A percentile compares a stretch with the other conserved stretches of the same genome.
Evolutionary conservation across 2,329 filamentous ascomycete genomes (phyloP).

Genomic region (Fusarium sp.): DNA sequence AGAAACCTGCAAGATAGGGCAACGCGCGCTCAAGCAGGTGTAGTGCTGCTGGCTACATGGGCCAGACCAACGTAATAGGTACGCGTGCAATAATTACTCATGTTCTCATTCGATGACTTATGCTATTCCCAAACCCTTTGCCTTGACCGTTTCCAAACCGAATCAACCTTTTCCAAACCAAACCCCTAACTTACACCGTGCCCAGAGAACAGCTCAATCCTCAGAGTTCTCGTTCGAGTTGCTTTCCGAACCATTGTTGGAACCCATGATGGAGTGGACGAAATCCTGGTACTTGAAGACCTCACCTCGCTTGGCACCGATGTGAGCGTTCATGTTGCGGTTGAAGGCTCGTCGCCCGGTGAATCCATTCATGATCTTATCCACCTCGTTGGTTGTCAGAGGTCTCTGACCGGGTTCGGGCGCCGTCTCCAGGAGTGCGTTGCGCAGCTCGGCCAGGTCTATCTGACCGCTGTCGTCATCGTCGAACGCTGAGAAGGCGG

Average conservation of each 20-base stretch:
- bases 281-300: constrained; percentile 97
- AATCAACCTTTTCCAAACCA: constrained; percentile 20
- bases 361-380: constrained; percentile 88
- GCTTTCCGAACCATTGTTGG: constrained; percentile 54
- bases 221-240: constrained; percentile 45
- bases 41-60: not conserved
- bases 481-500: constrained; percentile 94
- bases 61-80: not conserved
- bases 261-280: constrained; percentile 75
- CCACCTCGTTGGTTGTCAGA: constrained; percentile 79
- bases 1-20: not conserved
- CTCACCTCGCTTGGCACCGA: constrained; percentile 76
- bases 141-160: constrained; percentile 17
- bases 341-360: constrained; percentile 85
- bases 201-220: constrained; percentile 5
- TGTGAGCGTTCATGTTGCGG: constrained; percentile 63
- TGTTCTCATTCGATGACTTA: constrained; percentile 26
- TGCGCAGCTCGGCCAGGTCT: constrained; percentile 82
- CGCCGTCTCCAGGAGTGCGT: constrained; percentile 83
- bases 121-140: constrained; percentile 19
- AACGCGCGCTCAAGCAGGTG: not conserved
- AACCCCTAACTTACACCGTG: constrained; percentile 3
- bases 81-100: constrained; percentile 9
- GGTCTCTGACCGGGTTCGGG: constrained; percentile 76
- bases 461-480: constrained; percentile 95